These are phyloP conservation scores for Chaetomium globosum DNA, from an alignment of 2,329 filamentous ascomycete species.

Conservation along the genomic window DNA sequence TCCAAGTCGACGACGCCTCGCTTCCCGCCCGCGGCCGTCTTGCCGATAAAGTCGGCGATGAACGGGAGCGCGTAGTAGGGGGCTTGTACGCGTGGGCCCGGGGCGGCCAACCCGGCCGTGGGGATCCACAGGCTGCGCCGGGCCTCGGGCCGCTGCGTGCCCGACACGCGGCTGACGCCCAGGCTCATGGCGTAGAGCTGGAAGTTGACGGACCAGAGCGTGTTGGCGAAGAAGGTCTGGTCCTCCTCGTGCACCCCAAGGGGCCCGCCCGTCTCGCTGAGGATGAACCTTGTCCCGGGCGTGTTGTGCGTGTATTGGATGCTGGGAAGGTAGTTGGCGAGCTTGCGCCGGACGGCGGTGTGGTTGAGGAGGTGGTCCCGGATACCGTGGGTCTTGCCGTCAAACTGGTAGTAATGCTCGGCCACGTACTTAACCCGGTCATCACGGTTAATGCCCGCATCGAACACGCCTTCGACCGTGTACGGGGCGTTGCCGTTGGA, in stretches of 20 bases:
- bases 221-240: neutral
- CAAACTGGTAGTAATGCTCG: constrained; percentile 1
- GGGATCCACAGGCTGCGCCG: constrained; percentile 1
- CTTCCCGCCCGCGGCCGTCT: neutral
- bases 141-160: constrained; percentile 4
- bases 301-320: neutral
- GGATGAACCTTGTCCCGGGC: neutral
- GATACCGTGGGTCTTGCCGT: neutral
- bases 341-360: neutral
- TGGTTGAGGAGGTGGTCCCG: neutral
- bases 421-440: neutral
- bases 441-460: neutral
- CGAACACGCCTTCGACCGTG: constrained; percentile 1
- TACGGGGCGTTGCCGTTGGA: neutral
- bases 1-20: neutral
- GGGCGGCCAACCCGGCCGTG: neutral
- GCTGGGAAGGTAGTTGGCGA: neutral
- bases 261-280: constrained; percentile 2
- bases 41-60: neutral
- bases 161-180: constrained; percentile 4
- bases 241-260: neutral
- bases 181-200: constrained; percentile 2
- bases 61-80: neutral
- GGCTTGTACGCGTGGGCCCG: neutral
- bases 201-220: constrained; percentile 2